phyloP scores from a whole-genome alignment of 1,139 yeast genomes.

The Insectozyma bohioensis region DNA sequence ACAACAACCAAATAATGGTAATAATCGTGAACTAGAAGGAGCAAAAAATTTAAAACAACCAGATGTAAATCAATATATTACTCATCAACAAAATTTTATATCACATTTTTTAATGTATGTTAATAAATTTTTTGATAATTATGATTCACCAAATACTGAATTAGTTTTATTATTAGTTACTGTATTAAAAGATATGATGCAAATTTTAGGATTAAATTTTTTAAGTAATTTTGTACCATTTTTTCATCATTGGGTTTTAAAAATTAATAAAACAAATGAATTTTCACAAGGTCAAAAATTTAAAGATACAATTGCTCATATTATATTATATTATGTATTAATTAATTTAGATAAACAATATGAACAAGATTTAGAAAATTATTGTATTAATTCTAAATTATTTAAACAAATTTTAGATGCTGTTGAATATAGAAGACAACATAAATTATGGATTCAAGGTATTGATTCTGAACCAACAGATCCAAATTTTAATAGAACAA shows the following conservation, averaged over 20 bases:
- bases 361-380: conserved; percentile 24
- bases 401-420: conserved; percentile 24
- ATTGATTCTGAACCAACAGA: conserved; percentile 22
- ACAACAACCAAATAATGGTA: conserved; percentile 10
- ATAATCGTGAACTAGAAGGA: conserved; percentile 15
- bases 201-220: conserved; percentile 47
- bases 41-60: conserved; percentile 30
- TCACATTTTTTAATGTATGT: conserved; percentile 33
- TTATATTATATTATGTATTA: conserved; percentile 27
- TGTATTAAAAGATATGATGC: conserved; percentile 29
- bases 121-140: conserved; percentile 30
- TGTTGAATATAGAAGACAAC: conserved; percentile 28
- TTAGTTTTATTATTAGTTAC: conserved; percentile 24
- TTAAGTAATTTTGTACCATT: conserved; percentile 47
- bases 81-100: conserved; percentile 36
- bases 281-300: conserved; percentile 17
- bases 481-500: conserved; percentile 14
- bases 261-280: conserved; percentile 15
- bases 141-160: conserved; percentile 23
- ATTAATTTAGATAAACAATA: conserved; percentile 31
- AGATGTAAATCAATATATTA: conserved; percentile 38
- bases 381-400: conserved; percentile 26
- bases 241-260: conserved; percentile 46
- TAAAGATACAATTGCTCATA: conserved; percentile 39
- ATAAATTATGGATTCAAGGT: conserved; percentile 32